Evolutionary conservation across 306 rosid genomes (phyloP).

Genomic region (Sophora flavescens): DNA sequence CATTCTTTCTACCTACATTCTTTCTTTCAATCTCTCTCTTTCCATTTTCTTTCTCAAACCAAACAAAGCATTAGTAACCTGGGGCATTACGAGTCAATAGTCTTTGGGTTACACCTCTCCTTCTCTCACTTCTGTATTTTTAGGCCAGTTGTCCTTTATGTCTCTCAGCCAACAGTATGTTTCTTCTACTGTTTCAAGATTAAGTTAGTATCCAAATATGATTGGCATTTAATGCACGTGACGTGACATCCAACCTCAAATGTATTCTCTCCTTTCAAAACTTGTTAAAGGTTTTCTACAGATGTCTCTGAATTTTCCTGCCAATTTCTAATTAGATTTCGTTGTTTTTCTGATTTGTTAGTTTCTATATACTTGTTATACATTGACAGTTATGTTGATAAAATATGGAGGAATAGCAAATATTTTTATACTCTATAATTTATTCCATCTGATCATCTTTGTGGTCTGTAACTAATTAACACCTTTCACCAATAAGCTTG

Average conservation of each 20-base stretch:
- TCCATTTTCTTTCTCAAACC: too few species aligned
- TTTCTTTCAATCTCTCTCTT: too few species aligned
- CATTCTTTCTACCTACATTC: too few species aligned
- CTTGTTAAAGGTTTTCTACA: background rate
- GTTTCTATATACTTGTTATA: slow-evolving; percentile 17
- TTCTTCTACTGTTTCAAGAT: background rate
- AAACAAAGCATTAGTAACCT: background rate
- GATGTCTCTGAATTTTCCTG: background rate
- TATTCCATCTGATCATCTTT: slow-evolving; percentile 1
- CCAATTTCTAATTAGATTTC: background rate
- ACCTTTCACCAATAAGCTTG: slow-evolving; percentile 1
- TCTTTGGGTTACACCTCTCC: background rate
- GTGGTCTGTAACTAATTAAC: slow-evolving; percentile 4
- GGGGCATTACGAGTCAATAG: background rate
- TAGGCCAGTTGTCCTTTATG: background rate
- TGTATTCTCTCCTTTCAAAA: slow-evolving; percentile 23
- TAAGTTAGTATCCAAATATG: background rate
- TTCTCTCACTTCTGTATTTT: background rate
- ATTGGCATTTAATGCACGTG: slow-evolving; percentile 12
- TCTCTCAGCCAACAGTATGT: slow-evolving; percentile 5
- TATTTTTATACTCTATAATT: slow-evolving; percentile 30
- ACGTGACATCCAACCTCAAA: slow-evolving; percentile 11
- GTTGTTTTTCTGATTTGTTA: slow-evolving; percentile 21
- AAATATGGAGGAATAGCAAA: slow-evolving; percentile 11
- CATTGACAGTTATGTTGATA: background rate